Base-by-base conservation (phyloP, 2,329 filamentous ascomycete genomes). In the Ascochyta fabae region DNA sequence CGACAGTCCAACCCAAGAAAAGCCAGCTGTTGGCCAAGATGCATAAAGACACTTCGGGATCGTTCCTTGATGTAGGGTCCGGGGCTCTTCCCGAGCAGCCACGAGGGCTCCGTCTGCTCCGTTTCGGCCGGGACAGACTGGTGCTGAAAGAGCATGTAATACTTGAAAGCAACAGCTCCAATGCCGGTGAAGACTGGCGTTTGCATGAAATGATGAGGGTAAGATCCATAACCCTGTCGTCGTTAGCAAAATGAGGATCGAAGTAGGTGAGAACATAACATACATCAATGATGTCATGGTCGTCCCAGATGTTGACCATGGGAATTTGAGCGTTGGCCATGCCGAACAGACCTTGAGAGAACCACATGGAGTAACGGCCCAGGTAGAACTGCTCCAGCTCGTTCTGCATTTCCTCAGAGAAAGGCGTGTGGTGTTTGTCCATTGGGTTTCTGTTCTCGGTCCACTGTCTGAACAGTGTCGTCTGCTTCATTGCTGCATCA, bases 121-220 rank as follows among this genome's bases (percentile, higher is more conserved):
- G 88, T 92, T 78, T 99, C 95, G 41, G 88, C 85, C 0, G 86
- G 79, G 3, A 96, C 81, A 63, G 90, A 96, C 75, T 99, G 96
- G 66, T 99, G 95, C 75, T 99, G 95, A 79, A 99, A 99, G 8
- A 99, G 84, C 87, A 99, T 89, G 70, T 99, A 99, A 77, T 98
- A 99, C 75, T 99, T 99, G 84, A 95, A 98, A 0, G 94, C 94
- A 45, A 98, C 87, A 34, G 89, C 90, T 2, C 95, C 96, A 8
- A 99, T 77, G 0, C 96, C 95, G 2, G 88, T 89, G 72, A 99
- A 96, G 0, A 98, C 91, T 0, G 91, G 89, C 3, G 91, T 91
- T 62, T 85, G 86, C 92, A 97, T 98, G 69, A 96, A 95, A 63
- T 91, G 86, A 64, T 97, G 86, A 4, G 93, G 88, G 73, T 98